Evolutionary conservation across 192 early-diverging fungal species (phyloP).

Genomic region (Chytriomyces confervae): DNA sequence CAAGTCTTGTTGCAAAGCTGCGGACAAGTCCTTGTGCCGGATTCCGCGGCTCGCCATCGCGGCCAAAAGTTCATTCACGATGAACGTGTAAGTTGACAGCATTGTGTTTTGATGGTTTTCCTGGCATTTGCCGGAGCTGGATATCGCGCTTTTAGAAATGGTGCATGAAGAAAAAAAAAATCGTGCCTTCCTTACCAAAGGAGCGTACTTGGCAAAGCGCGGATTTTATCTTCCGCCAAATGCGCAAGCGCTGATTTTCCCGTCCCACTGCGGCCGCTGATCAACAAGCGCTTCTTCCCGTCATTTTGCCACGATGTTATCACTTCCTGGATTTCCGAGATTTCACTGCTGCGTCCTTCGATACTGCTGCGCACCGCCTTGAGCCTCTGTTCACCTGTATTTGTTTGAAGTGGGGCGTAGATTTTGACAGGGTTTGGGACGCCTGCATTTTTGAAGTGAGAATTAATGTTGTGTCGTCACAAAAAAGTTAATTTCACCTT

Average conservation of each 20-base stretch:
- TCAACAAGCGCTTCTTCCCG: constrained; percentile 1
- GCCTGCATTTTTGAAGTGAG: neutral
- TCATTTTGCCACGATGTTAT: constrained; percentile 14
- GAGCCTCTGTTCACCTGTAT: neutral
- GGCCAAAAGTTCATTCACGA: neutral
- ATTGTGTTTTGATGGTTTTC: constrained; percentile 33
- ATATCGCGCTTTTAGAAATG: neutral
- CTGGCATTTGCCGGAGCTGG: constrained; percentile 25
- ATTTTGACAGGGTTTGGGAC: constrained; percentile 30
- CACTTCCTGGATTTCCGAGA: neutral
- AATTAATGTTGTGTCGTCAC: neutral
- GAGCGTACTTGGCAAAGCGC: neutral
- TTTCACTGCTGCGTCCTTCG: constrained; percentile 19
- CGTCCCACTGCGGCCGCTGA: constrained; percentile 23
- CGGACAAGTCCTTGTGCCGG: neutral
- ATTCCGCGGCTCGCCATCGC: neutral
- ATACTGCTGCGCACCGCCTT: neutral
- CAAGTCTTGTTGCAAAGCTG: neutral
- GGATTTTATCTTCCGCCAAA: neutral
- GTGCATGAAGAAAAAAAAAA: neutral
- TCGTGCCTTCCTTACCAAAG: neutral
- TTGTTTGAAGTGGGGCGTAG: constrained; percentile 15
- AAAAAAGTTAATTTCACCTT: constrained; percentile 1
- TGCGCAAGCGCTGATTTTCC: constrained; percentile 21
- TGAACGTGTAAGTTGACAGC: constrained; percentile 9